phyloP scores from a whole-genome alignment of 352 stramenopile genomes.

The Phytopythium mirpurense region DNA sequence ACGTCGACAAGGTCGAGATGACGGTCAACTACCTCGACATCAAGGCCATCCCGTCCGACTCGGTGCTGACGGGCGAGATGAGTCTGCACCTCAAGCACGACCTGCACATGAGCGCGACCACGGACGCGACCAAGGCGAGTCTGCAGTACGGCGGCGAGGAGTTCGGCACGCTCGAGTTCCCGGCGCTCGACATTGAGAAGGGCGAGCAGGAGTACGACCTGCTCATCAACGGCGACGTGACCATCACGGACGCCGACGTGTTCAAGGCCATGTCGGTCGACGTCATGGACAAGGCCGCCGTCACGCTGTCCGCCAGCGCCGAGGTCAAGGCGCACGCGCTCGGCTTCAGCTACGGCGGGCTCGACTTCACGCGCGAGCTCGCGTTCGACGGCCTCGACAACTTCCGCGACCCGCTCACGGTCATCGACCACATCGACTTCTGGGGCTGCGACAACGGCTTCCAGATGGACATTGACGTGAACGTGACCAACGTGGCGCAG shows the following conservation, averaged over 20 bases:
- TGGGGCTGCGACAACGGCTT: conserved; percentile 27
- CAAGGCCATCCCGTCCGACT: conserved; percentile 33
- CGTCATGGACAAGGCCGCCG: conserved; percentile 30
- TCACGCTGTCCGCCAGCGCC: conserved; percentile 38
- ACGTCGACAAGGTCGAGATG: conserved; percentile 53
- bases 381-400: conserved; percentile 47
- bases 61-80: conserved; percentile 36
- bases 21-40: conserved; percentile 69
- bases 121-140: conserved; percentile 34
- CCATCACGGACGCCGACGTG: conserved; percentile 32
- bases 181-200: conserved; percentile 37
- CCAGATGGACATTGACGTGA: conserved; percentile 55
- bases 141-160: conserved; percentile 35
- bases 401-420: conserved; percentile 36
- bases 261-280: conserved; percentile 39
- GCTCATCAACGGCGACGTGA: conserved; percentile 24
- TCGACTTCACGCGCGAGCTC: conserved; percentile 54
- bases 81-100: conserved; percentile 49
- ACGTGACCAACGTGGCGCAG: conserved; percentile 43
- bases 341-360: conserved; percentile 45
- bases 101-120: conserved; percentile 29
- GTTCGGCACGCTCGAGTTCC: conserved; percentile 47
- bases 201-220: conserved; percentile 28
- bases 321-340: conserved; percentile 38
- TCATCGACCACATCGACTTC: conserved; percentile 57